A percentile compares a stretch with the other conserved stretches of the same genome.
These are phyloP conservation scores for Epithemia pelagica DNA, from an alignment of 108 stramenopile species.

Conservation along the genomic window DNA sequence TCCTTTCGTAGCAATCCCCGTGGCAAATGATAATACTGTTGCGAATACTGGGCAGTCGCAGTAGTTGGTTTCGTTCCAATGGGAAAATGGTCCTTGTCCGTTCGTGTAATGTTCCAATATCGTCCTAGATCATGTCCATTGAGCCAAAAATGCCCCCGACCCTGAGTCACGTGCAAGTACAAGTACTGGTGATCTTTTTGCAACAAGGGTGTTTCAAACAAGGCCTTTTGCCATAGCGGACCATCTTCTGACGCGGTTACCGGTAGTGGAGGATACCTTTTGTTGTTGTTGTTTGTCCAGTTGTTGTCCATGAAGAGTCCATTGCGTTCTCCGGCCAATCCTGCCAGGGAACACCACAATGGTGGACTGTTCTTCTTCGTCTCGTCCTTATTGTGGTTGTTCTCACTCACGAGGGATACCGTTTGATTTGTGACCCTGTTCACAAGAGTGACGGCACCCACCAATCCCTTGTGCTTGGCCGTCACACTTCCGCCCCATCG, in stretches of 20 bases:
- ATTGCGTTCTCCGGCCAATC: constrained; percentile 19
- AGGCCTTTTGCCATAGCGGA: constrained; percentile 24
- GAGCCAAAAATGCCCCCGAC: constrained; percentile 43
- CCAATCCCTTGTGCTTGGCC: constrained; percentile 41
- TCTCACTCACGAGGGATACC: constrained; percentile 2
- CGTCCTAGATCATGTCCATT: constrained; percentile 52
- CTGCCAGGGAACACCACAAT: constrained; percentile 34
- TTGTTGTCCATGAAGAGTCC: background rate
- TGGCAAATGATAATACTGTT: constrained; percentile 40
- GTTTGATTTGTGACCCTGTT: background rate
- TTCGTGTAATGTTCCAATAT: constrained; percentile 51
- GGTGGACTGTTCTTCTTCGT: no score
- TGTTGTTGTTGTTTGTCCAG: no score
- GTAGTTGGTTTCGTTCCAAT: background rate
- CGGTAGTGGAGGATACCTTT: background rate
- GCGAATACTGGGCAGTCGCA: constrained; percentile 18
- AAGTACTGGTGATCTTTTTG: constrained; percentile 12
- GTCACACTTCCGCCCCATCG: constrained; percentile 33
- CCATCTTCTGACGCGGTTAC: background rate
- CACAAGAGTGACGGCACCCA: constrained; percentile 16
- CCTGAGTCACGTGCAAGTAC: constrained; percentile 27
- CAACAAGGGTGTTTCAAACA: constrained; percentile 34
- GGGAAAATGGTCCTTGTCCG: background rate
- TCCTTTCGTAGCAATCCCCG: constrained; percentile 23
- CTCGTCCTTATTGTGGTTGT: background rate